A percentile compares a stretch with the other conserved stretches of the same genome.
These are phyloP conservation scores for Cladophialophora exuberans DNA, from an alignment of 2,329 filamentous ascomycete genomes.

Conservation along the genomic window DNA sequence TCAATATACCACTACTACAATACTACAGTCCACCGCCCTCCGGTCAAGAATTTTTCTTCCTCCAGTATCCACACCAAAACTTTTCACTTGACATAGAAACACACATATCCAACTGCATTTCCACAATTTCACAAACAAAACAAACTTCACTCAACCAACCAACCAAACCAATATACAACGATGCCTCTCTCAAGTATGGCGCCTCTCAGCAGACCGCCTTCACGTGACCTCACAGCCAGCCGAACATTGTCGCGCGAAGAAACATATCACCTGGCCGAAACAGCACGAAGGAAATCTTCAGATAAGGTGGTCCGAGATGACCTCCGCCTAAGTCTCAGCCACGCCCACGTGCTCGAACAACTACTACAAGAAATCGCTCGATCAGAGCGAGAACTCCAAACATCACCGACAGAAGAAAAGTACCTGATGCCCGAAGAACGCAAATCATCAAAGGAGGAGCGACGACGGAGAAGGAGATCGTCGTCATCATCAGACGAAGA, in stretches of 20 bases:
- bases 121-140: neutral
- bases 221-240: slow-evolving; percentile 24
- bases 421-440: slow-evolving; percentile 22
- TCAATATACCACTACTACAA: slow-evolving; percentile 6
- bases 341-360: slow-evolving; percentile 31
- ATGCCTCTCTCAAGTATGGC: slow-evolving; percentile 30
- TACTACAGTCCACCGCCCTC: slow-evolving; percentile 14
- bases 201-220: slow-evolving; percentile 27
- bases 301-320: slow-evolving; percentile 27
- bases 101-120: slow-evolving; percentile 2
- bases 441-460: slow-evolving; percentile 13
- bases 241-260: slow-evolving; percentile 31
- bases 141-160: neutral
- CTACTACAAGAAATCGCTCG: slow-evolving; percentile 31
- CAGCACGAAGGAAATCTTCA: slow-evolving; percentile 31
- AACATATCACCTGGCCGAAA: slow-evolving; percentile 31
- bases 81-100: slow-evolving; percentile 10
- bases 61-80: slow-evolving; percentile 14
- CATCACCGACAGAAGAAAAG: slow-evolving; percentile 32
- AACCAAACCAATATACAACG: slow-evolving; percentile 1
- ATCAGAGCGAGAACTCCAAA: slow-evolving; percentile 32
- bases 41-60: slow-evolving; percentile 9
- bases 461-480: slow-evolving; percentile 10
- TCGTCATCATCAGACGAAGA: slow-evolving; percentile 12
- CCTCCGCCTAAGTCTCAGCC: slow-evolving; percentile 32